phyloP scores from a whole-genome alignment of 805 yeast species.

The Barnettozyma vustinii region DNA sequence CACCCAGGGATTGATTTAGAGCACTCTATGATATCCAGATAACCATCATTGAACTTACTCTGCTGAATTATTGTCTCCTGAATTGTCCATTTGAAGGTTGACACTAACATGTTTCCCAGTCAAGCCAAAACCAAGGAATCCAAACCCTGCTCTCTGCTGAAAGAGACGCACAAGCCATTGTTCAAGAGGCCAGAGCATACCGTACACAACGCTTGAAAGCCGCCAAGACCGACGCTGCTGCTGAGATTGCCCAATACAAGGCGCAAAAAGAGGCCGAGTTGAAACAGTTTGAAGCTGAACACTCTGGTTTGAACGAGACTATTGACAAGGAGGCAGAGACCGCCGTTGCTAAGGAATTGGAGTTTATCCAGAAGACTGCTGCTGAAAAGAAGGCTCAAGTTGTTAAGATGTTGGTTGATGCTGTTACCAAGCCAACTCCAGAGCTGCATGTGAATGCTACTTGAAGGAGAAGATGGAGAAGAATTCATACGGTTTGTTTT shows the following conservation, averaged over 20 bases:
- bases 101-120: neutral
- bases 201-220: conserved; percentile 87
- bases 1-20: neutral
- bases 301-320: conserved; percentile 68
- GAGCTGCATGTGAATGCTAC: conserved; percentile 76
- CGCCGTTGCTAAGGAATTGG: conserved; percentile 65
- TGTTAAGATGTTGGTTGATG: conserved; percentile 69
- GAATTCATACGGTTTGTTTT: neutral
- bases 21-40: neutral
- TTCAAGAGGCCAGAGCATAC: conserved; percentile 86
- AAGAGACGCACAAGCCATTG: conserved; percentile 95
- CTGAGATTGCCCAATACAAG: conserved; percentile 85
- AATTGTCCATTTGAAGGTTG: neutral
- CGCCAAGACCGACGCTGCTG: conserved; percentile 88
- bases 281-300: conserved; percentile 62
- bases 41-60: neutral
- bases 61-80: too few species aligned
- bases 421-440: conserved; percentile 75
- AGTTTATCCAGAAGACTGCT: conserved; percentile 60
- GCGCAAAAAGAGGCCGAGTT: conserved; percentile 78
- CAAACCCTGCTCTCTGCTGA: conserved; percentile 56
- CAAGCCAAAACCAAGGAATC: conserved; percentile 20
- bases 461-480: neutral
- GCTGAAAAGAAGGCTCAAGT: conserved; percentile 60
- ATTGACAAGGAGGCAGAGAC: conserved; percentile 77